Conservation (phyloP, 1,139 yeast genomes). For the Pichia sp. region DNA sequence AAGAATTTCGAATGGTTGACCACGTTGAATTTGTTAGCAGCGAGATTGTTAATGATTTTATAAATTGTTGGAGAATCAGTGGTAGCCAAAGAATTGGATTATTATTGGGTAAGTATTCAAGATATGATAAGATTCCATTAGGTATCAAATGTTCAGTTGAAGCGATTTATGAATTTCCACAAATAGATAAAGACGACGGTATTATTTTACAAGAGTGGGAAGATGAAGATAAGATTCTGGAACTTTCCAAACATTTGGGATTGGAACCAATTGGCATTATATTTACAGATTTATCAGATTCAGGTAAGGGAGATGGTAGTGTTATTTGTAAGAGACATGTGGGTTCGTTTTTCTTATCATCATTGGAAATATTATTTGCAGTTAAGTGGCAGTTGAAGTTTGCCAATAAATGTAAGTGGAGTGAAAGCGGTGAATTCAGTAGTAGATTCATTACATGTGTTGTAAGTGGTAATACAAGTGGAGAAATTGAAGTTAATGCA, state of each 20-base stretch:
- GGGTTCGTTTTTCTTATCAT: conserved; percentile 81
- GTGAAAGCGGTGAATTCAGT: conserved; percentile 62
- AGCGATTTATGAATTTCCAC: conserved; percentile 91
- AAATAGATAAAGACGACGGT: conserved; percentile 81
- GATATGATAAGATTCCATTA: conserved; percentile 76
- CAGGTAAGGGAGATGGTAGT: conserved; percentile 80
- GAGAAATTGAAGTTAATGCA: conserved; percentile 85
- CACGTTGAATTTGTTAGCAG: conserved; percentile 87
- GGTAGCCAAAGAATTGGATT: conserved; percentile 86
- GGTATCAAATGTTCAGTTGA: conserved; percentile 94
- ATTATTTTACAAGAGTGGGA: conserved; percentile 60
- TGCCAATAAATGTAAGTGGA: conserved; percentile 64
- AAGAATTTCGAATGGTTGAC: conserved; percentile 91
- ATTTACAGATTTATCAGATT: conserved; percentile 84
- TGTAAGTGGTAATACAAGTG: conserved; percentile 74
- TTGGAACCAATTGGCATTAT: conserved; percentile 71
- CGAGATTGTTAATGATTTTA: conserved; percentile 67
- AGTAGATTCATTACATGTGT: conserved; percentile 94
- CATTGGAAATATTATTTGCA: conserved; percentile 81
- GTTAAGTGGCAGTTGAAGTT: conserved; percentile 64
- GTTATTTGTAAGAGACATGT: conserved; percentile 91
- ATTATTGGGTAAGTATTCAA: conserved; percentile 74
- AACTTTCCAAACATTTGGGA: conserved; percentile 56
- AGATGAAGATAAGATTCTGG: conserved; percentile 47
- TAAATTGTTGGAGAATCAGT: conserved; percentile 84